These are phyloP conservation scores for Zasmidium citrigriseum DNA, from an alignment of 2,329 filamentous ascomycete species.

Conservation along the genomic window DNA sequence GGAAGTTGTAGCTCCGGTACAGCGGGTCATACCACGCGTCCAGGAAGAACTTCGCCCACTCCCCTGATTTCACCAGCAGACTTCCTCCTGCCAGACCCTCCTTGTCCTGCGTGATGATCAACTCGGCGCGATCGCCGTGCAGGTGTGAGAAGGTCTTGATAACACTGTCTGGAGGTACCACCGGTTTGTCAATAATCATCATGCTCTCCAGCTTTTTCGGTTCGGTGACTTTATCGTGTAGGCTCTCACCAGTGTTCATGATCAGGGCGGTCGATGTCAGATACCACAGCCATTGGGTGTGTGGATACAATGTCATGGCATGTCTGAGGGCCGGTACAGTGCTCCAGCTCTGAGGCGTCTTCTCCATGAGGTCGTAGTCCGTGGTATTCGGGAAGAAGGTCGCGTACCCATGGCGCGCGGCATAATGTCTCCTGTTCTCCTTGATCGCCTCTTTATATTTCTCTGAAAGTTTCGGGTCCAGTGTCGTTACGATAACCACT, in stretches of 20 bases:
- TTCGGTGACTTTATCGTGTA: slow-evolving; percentile 72
- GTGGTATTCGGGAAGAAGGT: slow-evolving; percentile 77
- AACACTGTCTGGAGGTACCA: slow-evolving; percentile 94
- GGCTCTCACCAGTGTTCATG: slow-evolving; percentile 73
- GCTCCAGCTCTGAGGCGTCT: slow-evolving; percentile 65
- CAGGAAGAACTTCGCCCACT: slow-evolving; percentile 89
- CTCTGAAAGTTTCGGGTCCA: slow-evolving; percentile 68
- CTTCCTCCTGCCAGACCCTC: slow-evolving; percentile 76
- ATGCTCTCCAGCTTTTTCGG: slow-evolving; percentile 67
- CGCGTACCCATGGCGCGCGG: slow-evolving; percentile 81
- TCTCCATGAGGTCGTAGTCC: slow-evolving; percentile 71
- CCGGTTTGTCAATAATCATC: slow-evolving; percentile 82
- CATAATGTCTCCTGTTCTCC: slow-evolving; percentile 83
- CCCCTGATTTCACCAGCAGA: slow-evolving; percentile 77
- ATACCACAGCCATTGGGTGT: slow-evolving; percentile 81
- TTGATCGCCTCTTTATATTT: slow-evolving; percentile 72
- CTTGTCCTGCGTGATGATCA: slow-evolving; percentile 82
- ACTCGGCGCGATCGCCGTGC: slow-evolving; percentile 73
- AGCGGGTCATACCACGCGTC: slow-evolving; percentile 96
- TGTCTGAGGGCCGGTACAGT: slow-evolving; percentile 85
- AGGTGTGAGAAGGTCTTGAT: slow-evolving; percentile 90
- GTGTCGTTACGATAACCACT: slow-evolving; percentile 79
- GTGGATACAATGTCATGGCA: slow-evolving; percentile 77
- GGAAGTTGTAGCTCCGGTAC: slow-evolving; percentile 92
- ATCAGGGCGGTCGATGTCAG: slow-evolving; percentile 84